Base-by-base conservation (phyloP, 495 filamentous ascomycete genomes). In the Talaromyces wortmannii region DNA sequence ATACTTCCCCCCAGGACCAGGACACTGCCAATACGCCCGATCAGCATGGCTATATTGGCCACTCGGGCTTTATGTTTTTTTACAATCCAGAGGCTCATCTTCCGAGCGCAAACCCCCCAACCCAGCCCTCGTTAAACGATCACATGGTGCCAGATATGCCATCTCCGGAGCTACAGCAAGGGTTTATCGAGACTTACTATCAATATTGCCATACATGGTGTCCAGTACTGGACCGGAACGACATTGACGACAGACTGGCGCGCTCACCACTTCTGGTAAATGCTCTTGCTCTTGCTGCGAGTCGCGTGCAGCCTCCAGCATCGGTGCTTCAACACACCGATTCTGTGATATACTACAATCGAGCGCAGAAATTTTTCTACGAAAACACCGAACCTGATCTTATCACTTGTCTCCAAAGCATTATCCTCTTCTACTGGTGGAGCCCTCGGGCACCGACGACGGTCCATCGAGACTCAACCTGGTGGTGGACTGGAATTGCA, bases 401-500 rank as follows among this genome's bases (percentile, higher is more conserved):
- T 0, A 49, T 68, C 36, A 58, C 58, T 8, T 62, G 61, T 2
- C 42, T 71, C 0, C 64, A 71, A 53, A 65, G 67, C 8, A 58
- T 71, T 12, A 59, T 67, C 4, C 57, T 71, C 8, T 66, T 68
- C 51, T 71, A 71, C 56, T 71, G 68, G 68, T 71, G 68, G 68
- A 68, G 66, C 13, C 68, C 68, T 12, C 67, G 67, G 1, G 60
- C 67, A 2, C 60, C 61, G 11, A 59, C 68, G 3, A 53, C 61
- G 12, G 65, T 68, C 13, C 65, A 65, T 31, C 68, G 68, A 5
- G 63, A 71, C 57, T 68, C 67, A 2, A 69, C 68, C 11, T 71
- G 68, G 68, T 71, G 68, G 68, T 71, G 68, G 68, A 69, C 68
- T 0, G 64, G 65, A 29, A 65, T 69, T 15, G 60, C 66, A 12